A percentile compares a stretch with the other conserved stretches of the same genome.
These are phyloP conservation scores for Coprinopsis marcescibilis DNA, from an alignment of 768 basidiomycete genomes.

Conservation along the genomic window DNA sequence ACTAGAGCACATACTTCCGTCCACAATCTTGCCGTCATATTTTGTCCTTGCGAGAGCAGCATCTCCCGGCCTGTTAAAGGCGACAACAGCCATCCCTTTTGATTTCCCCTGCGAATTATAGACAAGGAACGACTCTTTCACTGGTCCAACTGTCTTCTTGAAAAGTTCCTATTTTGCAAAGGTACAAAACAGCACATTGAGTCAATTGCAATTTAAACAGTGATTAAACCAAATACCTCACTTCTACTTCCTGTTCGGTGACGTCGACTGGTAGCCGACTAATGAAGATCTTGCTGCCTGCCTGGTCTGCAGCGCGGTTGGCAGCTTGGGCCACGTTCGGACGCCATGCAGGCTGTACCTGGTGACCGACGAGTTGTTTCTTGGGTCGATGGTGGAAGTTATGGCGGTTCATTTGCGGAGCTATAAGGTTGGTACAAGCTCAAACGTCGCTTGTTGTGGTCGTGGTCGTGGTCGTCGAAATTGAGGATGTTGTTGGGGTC, in stretches of 20 bases:
- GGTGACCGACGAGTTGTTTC: conserved; percentile 50
- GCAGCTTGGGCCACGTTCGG: conserved; percentile 19
- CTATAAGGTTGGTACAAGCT: too few relatives aligned
- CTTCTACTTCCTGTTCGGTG: conserved; percentile 62
- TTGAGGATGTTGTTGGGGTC: too few relatives aligned
- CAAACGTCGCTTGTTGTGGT: too few relatives aligned
- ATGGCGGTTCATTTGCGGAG: too few relatives aligned
- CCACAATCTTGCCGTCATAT: conserved; percentile 74
- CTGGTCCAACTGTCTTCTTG: conserved; percentile 67
- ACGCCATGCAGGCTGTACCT: conserved; percentile 57
- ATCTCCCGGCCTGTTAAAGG: conserved; percentile 58
- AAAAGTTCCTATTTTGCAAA: conserved; percentile 53
- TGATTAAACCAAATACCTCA: conserved; percentile 21
- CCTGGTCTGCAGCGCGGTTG: conserved; percentile 16
- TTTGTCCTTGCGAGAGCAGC: conserved; percentile 58
- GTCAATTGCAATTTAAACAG: background rate
- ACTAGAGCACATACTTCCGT: conserved; percentile 44
- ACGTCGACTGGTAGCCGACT: conserved; percentile 67
- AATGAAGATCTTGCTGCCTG: conserved; percentile 63
- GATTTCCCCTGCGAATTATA: conserved; percentile 72
- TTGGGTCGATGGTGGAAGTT: conserved; percentile 50
- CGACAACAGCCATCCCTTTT: conserved; percentile 76
- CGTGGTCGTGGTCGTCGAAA: too few relatives aligned
- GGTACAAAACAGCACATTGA: conserved; percentile 1
- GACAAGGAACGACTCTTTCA: conserved; percentile 64